phyloP scores from a whole-genome alignment of 129 eudicot genomes.

The Mikania micrantha region DNA sequence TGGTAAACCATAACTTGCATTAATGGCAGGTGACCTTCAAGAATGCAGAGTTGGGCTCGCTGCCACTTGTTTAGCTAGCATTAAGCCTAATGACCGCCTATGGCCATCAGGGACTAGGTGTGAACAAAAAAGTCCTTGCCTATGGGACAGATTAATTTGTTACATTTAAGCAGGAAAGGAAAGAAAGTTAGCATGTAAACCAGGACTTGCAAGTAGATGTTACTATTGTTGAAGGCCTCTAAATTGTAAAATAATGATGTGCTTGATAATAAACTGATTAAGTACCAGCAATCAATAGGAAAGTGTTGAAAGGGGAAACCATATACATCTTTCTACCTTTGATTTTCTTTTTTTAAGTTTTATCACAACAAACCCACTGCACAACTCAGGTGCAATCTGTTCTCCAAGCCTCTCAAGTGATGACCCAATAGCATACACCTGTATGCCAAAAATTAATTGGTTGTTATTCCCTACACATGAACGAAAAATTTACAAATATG shows the following conservation, averaged over 20 bases:
- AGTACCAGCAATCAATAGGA: conserved; percentile 11
- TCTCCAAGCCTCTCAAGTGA: conserved; percentile 90
- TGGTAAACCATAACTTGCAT: no score
- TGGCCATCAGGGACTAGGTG: background rate
- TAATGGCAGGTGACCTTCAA: no score
- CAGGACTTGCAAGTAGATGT: background rate
- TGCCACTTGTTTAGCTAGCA: background rate
- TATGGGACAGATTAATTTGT: background rate
- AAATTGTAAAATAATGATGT: conserved; percentile 9
- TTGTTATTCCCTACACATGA: background rate
- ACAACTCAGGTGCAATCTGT: conserved; percentile 77
- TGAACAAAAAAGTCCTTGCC: background rate
- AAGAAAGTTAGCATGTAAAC: background rate
- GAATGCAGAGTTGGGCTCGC: background rate
- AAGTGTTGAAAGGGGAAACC: conserved; percentile 19
- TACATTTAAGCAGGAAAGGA: background rate
- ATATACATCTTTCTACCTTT: conserved; percentile 46
- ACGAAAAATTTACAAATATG: background rate
- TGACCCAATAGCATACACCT: conserved; percentile 95
- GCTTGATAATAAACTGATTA: conserved; percentile 11
- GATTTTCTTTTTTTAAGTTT: background rate
- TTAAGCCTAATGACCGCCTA: background rate
- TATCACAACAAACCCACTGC: conserved; percentile 74
- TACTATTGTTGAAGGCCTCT: conserved; percentile 8
- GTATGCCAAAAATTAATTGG: background rate